Evolutionary conservation across 768 basidiomycete species (phyloP).

Genomic region (Suillus variegatus): DNA sequence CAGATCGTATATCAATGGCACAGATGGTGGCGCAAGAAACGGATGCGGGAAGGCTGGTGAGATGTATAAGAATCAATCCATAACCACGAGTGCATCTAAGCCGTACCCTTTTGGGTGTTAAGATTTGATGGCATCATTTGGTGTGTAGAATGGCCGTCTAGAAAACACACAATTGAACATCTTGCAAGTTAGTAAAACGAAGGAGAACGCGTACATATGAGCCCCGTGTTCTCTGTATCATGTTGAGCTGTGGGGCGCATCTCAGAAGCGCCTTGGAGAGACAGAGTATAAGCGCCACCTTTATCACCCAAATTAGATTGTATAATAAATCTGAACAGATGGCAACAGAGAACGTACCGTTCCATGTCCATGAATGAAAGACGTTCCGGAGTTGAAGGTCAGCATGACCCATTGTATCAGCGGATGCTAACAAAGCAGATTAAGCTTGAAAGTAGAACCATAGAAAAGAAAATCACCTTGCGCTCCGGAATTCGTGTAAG

Average conservation of each 20-base stretch:
- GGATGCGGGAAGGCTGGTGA: not conserved
- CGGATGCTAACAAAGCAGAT: not conserved
- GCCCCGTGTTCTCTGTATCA: not conserved
- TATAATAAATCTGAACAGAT: not conserved
- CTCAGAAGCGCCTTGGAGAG: not conserved
- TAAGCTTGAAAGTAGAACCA: too few species aligned
- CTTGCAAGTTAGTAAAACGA: not conserved
- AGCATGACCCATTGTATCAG: not conserved
- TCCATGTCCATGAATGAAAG: not conserved
- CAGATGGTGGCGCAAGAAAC: not conserved
- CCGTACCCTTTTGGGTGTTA: not conserved
- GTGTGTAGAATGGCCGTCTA: not conserved
- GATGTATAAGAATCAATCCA: not conserved
- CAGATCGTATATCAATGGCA: constrained; percentile 9
- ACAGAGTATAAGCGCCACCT: not conserved
- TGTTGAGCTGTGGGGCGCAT: not conserved
- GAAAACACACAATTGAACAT: not conserved
- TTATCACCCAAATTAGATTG: not conserved
- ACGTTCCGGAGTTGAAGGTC: not conserved
- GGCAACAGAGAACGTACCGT: not conserved
- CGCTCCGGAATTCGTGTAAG: too few species aligned
- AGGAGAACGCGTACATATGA: not conserved
- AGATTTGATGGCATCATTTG: not conserved
- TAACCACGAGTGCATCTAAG: not conserved
- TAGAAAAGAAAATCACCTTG: not conserved